Conservation (phyloP, 345 rosid species). For the Adansonia digitata region DNA sequence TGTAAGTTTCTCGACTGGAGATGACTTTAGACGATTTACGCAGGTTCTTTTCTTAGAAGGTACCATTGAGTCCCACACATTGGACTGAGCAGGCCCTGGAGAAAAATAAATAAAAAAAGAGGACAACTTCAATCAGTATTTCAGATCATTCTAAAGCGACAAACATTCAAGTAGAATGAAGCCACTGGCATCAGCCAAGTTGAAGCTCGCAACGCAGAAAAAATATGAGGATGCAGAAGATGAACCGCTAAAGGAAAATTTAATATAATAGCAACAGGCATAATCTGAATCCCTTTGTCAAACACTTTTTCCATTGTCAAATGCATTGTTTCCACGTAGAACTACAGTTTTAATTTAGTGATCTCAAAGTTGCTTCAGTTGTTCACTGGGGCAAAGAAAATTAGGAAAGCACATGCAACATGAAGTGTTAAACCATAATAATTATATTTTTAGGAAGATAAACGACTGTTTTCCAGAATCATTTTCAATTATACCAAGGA, state of each 20-base stretch:
- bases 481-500: neutral
- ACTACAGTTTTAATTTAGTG: neutral
- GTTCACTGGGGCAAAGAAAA: neutral
- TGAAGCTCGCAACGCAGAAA: neutral
- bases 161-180: neutral
- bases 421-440: neutral
- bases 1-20: slow-evolving; percentile 90
- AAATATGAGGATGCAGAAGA: neutral
- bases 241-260: neutral
- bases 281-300: neutral
- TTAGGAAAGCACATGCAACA: neutral
- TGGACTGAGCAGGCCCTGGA: slow-evolving; percentile 82
- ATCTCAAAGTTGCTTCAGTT: neutral
- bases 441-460: neutral
- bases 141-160: neutral
- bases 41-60: slow-evolving; percentile 92
- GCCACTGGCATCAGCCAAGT: neutral
- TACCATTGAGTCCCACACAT: slow-evolving; percentile 78
- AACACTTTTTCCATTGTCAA: neutral
- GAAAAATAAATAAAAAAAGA: slow-evolving; percentile 23
- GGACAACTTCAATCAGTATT: slow-evolving; percentile 2
- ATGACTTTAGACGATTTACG: slow-evolving; percentile 70
- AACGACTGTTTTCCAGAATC: neutral
- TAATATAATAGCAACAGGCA: neutral
- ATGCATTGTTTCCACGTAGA: neutral